phyloP scores from a whole-genome alignment of 164 flowering plant species.

The grape (Vitis vinifera) region ASM3070453v1 NC_081815.1:1364001-1364500 shows the following conservation, averaged over 20 bases:
- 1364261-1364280: not conserved
- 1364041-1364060: conserved; percentile 45
- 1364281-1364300: conserved; percentile 37
- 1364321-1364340: conserved; percentile 99
- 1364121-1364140: no score
- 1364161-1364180: conserved; percentile 20
- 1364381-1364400: conserved; percentile 87
- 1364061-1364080: conserved; percentile 37
- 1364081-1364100: not conserved
- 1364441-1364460: not conserved
- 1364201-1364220: conserved; percentile 38
- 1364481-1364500: not conserved
- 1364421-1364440: conserved; percentile 1
- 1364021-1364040: conserved; percentile 42
- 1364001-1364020: conserved; percentile 44
- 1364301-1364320: conserved; percentile 94
- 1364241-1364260: conserved; percentile 2
- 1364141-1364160: no score
- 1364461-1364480: not conserved
- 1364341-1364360: conserved; percentile 85
- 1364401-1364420: conserved; percentile 42
- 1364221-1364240: conserved; percentile 13
- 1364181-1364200: conserved; percentile 18
- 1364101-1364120: no score
- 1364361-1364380: conserved; percentile 98